Conservation (phyloP, 2,329 filamentous ascomycete genomes). For the Fusarium compactum region DNA sequence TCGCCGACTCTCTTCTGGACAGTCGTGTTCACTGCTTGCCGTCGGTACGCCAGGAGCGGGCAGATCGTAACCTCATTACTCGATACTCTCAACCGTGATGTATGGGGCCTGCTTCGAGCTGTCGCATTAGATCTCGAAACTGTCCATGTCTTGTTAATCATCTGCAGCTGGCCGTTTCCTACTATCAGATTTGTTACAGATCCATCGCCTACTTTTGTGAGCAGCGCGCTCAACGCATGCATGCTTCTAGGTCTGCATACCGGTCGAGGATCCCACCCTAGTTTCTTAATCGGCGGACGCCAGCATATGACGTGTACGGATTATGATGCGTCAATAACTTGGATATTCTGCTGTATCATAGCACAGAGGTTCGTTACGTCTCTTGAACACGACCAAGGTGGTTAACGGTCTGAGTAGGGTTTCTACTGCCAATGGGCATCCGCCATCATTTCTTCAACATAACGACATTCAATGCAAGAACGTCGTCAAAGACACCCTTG, state of each 20-base stretch:
- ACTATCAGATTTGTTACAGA: constrained; percentile 65
- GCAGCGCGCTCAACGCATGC: constrained; percentile 61
- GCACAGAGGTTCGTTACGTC: constrained; percentile 57
- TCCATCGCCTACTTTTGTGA: constrained; percentile 61
- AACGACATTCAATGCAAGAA: constrained; percentile 59
- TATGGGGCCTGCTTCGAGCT: constrained; percentile 58
- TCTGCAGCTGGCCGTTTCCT: constrained; percentile 65
- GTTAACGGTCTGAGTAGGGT: constrained; percentile 33
- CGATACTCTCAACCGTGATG: constrained; percentile 60
- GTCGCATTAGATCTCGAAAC: constrained; percentile 60
- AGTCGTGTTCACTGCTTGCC: constrained; percentile 63
- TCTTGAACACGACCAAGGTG: background rate
- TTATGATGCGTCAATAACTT: constrained; percentile 65
- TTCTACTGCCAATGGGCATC: constrained; percentile 59
- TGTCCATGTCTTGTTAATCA: constrained; percentile 64
- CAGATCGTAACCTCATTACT: constrained; percentile 59
- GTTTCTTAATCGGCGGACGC: constrained; percentile 60
- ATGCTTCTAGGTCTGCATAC: constrained; percentile 65
- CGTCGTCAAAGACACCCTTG: constrained; percentile 55
- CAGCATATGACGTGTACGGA: constrained; percentile 60
- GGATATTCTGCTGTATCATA: constrained; percentile 66
- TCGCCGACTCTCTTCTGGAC: constrained; percentile 66
- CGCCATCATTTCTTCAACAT: constrained; percentile 64
- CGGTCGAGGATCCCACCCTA: constrained; percentile 62
- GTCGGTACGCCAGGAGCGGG: constrained; percentile 61